Percentiles rank a stretch among this genome's conserved stretches.
Evolutionary conservation across 2,329 filamentous ascomycete genomes (phyloP).

Genomic region (Ascochyta rabiei): DNA sequence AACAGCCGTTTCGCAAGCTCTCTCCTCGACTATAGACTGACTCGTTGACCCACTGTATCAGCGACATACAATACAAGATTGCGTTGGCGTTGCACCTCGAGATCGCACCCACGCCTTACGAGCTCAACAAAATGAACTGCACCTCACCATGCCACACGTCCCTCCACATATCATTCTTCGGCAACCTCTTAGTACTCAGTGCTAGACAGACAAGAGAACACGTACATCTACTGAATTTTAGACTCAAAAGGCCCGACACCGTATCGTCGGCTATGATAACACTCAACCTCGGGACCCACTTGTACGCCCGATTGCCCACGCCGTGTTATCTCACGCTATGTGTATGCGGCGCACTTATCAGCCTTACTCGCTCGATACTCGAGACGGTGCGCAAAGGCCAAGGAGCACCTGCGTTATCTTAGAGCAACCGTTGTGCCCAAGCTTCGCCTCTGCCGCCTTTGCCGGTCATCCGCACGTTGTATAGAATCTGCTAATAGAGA

Average conservation of each 20-base stretch:
- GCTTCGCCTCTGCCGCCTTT: conserved; percentile 1
- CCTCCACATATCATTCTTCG: not conserved
- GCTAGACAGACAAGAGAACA: not conserved
- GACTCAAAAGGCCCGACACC: conserved; percentile 9
- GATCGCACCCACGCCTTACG: not conserved
- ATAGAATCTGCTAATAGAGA: not conserved
- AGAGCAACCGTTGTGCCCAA: not conserved
- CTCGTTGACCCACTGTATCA: conserved; percentile 1
- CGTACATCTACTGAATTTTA: not conserved
- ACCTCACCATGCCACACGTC: no score
- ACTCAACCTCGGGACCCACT: conserved; percentile 9
- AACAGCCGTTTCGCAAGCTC: not conserved
- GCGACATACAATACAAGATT: not conserved
- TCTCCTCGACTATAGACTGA: not conserved
- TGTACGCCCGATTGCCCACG: conserved; percentile 16
- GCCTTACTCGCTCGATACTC: not conserved
- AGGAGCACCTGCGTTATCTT: not conserved
- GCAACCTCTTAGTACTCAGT: not conserved
- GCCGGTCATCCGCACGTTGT: not conserved
- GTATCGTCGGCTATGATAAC: conserved; percentile 23
- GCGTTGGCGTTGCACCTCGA: not conserved
- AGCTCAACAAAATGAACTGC: not conserved
- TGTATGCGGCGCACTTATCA: conserved; percentile 19
- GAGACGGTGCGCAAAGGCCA: conserved; percentile 1
- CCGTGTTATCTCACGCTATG: conserved; percentile 24